Conservation (phyloP, 2,329 filamentous ascomycete species). For the Xylariaceae sp. region DNA sequence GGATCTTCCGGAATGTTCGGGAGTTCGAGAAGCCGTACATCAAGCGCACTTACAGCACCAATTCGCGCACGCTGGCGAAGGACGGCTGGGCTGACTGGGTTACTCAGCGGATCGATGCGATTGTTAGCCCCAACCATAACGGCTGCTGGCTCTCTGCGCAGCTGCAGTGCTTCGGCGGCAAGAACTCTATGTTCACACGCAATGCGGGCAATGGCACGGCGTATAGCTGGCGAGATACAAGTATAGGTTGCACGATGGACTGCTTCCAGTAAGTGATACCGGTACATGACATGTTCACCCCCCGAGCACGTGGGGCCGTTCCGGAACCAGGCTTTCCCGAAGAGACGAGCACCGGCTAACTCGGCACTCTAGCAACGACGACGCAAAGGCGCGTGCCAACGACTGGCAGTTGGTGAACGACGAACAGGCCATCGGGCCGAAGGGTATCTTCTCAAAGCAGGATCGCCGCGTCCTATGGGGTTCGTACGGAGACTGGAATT, state of each 20-base stretch:
- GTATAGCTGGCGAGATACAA: slow-evolving; percentile 46
- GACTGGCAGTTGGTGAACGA: slow-evolving; percentile 44
- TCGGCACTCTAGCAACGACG: slow-evolving; percentile 20
- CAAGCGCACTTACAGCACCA: slow-evolving; percentile 44
- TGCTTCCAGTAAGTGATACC: slow-evolving; percentile 38
- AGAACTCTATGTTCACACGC: slow-evolving; percentile 38
- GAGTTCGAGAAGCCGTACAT: slow-evolving; percentile 48
- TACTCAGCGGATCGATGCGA: slow-evolving; percentile 36
- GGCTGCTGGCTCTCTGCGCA: slow-evolving; percentile 43
- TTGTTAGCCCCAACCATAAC: slow-evolving; percentile 36
- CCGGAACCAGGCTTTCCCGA: not conserved
- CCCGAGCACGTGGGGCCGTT: not conserved
- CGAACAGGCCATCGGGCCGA: slow-evolving; percentile 26
- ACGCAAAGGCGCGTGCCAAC: slow-evolving; percentile 34
- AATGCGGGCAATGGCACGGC: slow-evolving; percentile 45
- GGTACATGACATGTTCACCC: not conserved
- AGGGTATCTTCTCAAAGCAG: slow-evolving; percentile 37
- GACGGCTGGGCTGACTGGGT: slow-evolving; percentile 41
- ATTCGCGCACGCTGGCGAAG: slow-evolving; percentile 38
- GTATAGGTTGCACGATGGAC: slow-evolving; percentile 39
- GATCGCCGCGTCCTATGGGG: slow-evolving; percentile 41
- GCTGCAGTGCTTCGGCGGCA: slow-evolving; percentile 44
- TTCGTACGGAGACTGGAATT: slow-evolving; percentile 38
- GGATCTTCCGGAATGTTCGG: slow-evolving; percentile 44
- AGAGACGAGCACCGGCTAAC: not conserved